These are phyloP conservation scores for Lepidium africanum DNA, from an alignment of 345 rosid species.

Conservation along the genomic window DNA sequence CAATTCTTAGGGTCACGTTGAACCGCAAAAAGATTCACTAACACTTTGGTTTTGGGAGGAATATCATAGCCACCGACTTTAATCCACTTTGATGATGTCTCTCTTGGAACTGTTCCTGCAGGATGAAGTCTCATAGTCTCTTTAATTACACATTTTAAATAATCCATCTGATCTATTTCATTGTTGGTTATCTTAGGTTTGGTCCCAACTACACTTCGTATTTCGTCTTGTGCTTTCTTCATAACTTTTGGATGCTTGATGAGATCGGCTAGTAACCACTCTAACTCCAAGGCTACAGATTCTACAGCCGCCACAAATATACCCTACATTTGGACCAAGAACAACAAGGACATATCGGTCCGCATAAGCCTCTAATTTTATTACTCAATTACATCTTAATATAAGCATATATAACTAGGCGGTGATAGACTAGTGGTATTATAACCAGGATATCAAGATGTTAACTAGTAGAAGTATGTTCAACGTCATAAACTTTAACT, in stretches of 20 bases:
- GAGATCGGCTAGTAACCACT: constrained; percentile 20
- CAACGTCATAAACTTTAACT: too few species aligned
- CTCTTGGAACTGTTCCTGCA: constrained; percentile 9
- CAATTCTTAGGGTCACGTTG: constrained; percentile 20
- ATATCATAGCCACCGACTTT: constrained; percentile 9
- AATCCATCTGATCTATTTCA: constrained; percentile 16
- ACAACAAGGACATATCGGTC: too few species aligned
- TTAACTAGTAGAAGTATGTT: too few species aligned
- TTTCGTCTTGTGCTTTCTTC: constrained; percentile 22
- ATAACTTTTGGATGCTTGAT: constrained; percentile 7
- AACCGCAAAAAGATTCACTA: constrained; percentile 14
- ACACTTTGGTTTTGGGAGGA: constrained; percentile 12
- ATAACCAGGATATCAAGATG: too few species aligned
- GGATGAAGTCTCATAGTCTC: constrained; percentile 24
- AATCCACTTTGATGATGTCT: neutral
- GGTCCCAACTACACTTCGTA: constrained; percentile 9
- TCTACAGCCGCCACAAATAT: constrained; percentile 21
- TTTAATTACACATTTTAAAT: constrained; percentile 18
- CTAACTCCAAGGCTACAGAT: constrained; percentile 13
- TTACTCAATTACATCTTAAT: too few species aligned
- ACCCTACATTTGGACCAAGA: constrained; percentile 2
- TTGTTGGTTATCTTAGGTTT: constrained; percentile 3
- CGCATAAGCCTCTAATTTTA: too few species aligned
- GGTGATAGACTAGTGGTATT: too few species aligned
- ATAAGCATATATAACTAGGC: too few species aligned